Base-by-base conservation (phyloP, 495 filamentous ascomycete genomes). In the Aspergillus haitiensis region DNA sequence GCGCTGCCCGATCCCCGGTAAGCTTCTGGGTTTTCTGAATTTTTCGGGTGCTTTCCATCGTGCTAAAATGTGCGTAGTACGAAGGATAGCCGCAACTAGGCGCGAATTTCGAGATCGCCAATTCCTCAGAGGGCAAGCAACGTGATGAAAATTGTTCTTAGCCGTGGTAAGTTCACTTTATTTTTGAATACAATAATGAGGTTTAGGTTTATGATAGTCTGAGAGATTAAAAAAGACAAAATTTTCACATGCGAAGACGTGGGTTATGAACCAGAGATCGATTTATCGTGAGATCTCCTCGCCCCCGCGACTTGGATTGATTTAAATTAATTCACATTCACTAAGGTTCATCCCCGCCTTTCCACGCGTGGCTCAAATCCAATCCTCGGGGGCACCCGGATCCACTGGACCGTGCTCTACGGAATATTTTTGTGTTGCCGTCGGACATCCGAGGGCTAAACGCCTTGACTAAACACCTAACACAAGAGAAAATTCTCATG, bases 1-100 rank as follows among this genome's bases (percentile, higher is more conserved):
- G 37, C 34, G 60, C 60, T 13, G 53, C 59, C 10, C 59, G 59
- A 57, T 62, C 59, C 13, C 50, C 49, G 40, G 55, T 58, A n/a
- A 56, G 39, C 39, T 63, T 54, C 10, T 47, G 56, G 3, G 49
- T 31, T 46, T 58, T 63, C n/a, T 35, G 55, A 2, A 51, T 10
- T 35, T 63, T 63, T 33, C 55, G 50, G 13, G 48, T 5, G 32
- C 32, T 50, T 21, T 63, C 60, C 60, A 63, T 63, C 50, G 36
- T 34, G 11, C 31, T 34, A 47, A 7, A 18, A 27, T 44, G 21
- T 48, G 7, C 12, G 35, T 44, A n/a, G 36, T 15, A n/a, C 40
- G 35, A 42, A 15, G n/a, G 55, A 51, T 5, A 46, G 46, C 11
- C 7, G 15, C 11, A 21, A 32, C 33, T 37, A 7, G 16, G 15